Evolutionary conservation across 2,329 filamentous ascomycete genomes (phyloP), one percentile per base, ranked within the genome.

Genomic region (Lasiodiplodia citricola): DNA sequence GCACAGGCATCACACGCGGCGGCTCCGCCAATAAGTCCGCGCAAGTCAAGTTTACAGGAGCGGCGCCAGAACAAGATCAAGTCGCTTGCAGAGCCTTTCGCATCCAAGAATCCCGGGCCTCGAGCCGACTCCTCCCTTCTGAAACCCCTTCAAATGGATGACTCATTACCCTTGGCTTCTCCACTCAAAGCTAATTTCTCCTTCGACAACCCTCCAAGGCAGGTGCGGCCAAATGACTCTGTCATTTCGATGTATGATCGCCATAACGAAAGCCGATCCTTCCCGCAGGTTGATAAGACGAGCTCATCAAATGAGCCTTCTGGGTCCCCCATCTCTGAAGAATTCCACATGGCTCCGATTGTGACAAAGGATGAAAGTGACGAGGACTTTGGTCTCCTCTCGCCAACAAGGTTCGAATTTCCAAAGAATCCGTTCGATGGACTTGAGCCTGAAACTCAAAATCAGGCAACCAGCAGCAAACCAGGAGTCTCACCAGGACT

Each of bases 381-480:
- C 14, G 78, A 79, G 73, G 75, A 77, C 2, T 80, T 78, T 55
- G 79, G 78, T 5, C 44, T 81, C 16, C 76, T 79, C 35, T 81
- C 79, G 51, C 80, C 80, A 18, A 82, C 78, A 11, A 75, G 78
- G 50, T 81, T 80, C 31, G 82, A 83, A 21, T 84, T 82, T 69
- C 72, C 74, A 25, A 72, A 69, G 21, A 75, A 74, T 67, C 71
- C 73, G 18, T 78, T 79, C 55, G 75, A 74, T 13, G 66, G 69
- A 16, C 66, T 70, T 31, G 50, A 51, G 21, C n/a, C 44, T 35
- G 52, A 44, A 25, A 38, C 38, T 6, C 37, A 56, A 25, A 67
- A 11, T 11, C 41, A 25, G 31, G 28, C 35, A 47, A 14, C 44
- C 5, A 25, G 18, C 13, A 57, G 31, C 10, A 54, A 63, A 50